phyloP scores from a whole-genome alignment of 108 stramenopile species.

The Mediolabrus comicus region DNA sequence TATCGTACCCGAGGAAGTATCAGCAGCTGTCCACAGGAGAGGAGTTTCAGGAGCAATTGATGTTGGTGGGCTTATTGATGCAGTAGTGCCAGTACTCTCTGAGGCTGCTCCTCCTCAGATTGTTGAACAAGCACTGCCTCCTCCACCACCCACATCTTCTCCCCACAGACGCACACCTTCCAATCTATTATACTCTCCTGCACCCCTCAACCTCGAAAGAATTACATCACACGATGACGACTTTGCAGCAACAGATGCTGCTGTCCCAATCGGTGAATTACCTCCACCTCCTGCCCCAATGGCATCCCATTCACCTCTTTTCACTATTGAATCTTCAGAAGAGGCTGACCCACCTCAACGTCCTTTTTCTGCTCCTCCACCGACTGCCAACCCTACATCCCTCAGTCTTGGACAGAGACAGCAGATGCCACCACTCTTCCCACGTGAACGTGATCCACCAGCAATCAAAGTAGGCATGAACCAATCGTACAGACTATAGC shows the following conservation, averaged over 20 bases:
- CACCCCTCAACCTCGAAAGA: slow-evolving; percentile 9
- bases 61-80: slow-evolving; percentile 7
- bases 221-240: not conserved
- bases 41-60: slow-evolving; percentile 13
- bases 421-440: not conserved
- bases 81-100: not conserved
- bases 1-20: slow-evolving; percentile 3
- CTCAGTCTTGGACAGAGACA: no score
- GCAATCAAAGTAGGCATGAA: slow-evolving; percentile 17
- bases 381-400: not conserved
- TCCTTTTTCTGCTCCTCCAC: slow-evolving; percentile 1
- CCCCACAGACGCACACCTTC: slow-evolving; percentile 8
- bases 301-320: not conserved
- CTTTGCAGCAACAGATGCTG: not conserved
- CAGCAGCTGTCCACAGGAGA: slow-evolving; percentile 6
- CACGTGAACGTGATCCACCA: not conserved
- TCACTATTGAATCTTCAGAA: no score
- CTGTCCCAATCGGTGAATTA: slow-evolving; percentile 1
- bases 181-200: slow-evolving; percentile 14
- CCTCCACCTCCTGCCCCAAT: not conserved
- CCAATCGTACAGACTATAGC: no score
- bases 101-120: not conserved
- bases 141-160: not conserved
- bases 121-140: not conserved
- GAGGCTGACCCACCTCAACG: no score